Conservation (phyloP, 2,329 filamentous ascomycete genomes). For the Rachicladosporium sp. region DNA sequence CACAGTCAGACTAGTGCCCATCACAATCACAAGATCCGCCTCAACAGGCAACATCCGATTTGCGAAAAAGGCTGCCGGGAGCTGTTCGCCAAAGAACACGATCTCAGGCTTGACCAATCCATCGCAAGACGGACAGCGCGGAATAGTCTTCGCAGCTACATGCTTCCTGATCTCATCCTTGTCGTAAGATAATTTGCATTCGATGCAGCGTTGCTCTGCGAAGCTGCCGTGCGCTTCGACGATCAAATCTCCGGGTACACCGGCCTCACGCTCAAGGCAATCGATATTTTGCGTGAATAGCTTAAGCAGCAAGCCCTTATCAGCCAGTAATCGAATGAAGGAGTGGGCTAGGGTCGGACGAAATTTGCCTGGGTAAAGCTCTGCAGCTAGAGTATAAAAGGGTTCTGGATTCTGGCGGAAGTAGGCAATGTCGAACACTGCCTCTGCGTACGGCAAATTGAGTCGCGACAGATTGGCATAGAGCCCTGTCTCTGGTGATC, state of each 20-base stretch:
- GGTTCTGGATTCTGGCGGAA: constrained; percentile 74
- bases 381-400: constrained; percentile 84
- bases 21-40: constrained; percentile 69
- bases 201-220: constrained; percentile 79
- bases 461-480: constrained; percentile 84
- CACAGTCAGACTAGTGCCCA: constrained; percentile 80
- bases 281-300: constrained; percentile 98
- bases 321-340: constrained; percentile 71
- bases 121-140: constrained; percentile 56
- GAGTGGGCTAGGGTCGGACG: constrained; percentile 79
- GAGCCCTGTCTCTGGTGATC: constrained; percentile 82
- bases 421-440: constrained; percentile 85
- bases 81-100: constrained; percentile 76
- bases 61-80: constrained; percentile 54
- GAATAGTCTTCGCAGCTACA: constrained; percentile 55
- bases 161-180: constrained; percentile 60
- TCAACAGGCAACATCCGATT: constrained; percentile 42
- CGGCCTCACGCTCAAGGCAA: constrained; percentile 78
- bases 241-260: constrained; percentile 67
- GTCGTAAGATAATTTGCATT: constrained; percentile 63
- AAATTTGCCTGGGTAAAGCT: constrained; percentile 84
- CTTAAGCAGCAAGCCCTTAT: constrained; percentile 67
- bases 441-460: constrained; percentile 78
- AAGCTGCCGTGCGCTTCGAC: constrained; percentile 95
- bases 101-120: constrained; percentile 89